Evolutionary conservation across 495 filamentous ascomycete genomes (phyloP).

Genomic region (Cercophora scortea): DNA sequence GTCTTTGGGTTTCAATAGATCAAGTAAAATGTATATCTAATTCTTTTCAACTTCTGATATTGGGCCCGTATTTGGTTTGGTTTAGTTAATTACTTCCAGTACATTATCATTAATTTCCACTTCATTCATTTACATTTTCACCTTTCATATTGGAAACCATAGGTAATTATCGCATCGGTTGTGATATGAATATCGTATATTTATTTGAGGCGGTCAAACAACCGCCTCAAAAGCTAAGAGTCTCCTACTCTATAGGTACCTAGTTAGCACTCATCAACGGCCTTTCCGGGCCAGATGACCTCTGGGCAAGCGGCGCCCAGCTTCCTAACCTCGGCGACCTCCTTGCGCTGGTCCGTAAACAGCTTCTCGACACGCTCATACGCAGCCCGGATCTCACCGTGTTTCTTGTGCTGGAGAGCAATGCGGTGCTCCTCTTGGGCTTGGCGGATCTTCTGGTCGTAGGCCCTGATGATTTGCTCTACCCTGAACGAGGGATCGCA

Average conservation of each 20-base stretch:
- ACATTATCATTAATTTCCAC: neutral
- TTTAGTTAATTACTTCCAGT: no score
- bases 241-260: neutral
- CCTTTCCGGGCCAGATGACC: neutral
- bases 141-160: neutral
- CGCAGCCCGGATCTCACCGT: neutral
- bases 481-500: neutral
- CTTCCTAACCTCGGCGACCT: neutral
- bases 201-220: neutral
- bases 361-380: neutral
- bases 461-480: neutral
- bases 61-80: no score
- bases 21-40: no score
- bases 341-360: neutral
- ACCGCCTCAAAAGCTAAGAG: neutral
- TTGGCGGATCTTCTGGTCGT: neutral
- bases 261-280: neutral
- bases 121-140: neutral
- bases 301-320: neutral
- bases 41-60: no score
- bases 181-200: neutral
- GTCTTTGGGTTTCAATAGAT: no score
- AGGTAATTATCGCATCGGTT: neutral
- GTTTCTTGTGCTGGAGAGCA: neutral
- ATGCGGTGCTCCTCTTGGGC: neutral